phyloP scores from a whole-genome alignment of 805 yeast species.

The Helenozyma rhizophorensis region DNA sequence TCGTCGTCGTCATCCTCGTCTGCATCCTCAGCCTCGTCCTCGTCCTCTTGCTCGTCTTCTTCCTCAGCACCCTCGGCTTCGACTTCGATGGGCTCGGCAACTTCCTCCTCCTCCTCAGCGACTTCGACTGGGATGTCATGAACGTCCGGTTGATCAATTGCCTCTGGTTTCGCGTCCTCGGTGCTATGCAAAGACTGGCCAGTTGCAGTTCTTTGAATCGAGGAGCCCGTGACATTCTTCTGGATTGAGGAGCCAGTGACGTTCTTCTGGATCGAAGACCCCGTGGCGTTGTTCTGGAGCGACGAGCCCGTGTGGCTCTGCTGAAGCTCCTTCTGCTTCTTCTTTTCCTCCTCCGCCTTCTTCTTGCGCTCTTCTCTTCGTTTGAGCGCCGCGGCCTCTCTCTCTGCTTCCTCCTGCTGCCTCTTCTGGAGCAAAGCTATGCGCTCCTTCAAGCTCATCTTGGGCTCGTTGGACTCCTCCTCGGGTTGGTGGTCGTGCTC shows the following conservation, averaged over 20 bases:
- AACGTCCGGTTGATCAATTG: too few relatives aligned
- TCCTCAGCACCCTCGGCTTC: slow-evolving; percentile 13
- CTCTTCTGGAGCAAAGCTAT: slow-evolving; percentile 78
- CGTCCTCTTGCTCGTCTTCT: slow-evolving; percentile 33
- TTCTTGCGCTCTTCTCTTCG: slow-evolving; percentile 48
- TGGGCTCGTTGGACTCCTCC: slow-evolving; percentile 55
- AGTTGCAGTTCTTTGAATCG: too few relatives aligned
- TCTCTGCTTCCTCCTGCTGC: slow-evolving; percentile 75
- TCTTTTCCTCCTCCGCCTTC: slow-evolving; percentile 18
- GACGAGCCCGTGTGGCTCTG: too few relatives aligned
- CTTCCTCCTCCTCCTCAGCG: too few relatives aligned
- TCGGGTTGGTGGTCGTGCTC: slow-evolving; percentile 7
- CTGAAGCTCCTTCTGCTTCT: background rate
- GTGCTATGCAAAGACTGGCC: too few relatives aligned
- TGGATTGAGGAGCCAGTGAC: slow-evolving; percentile 1
- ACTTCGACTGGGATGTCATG: too few relatives aligned
- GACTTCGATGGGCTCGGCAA: slow-evolving; percentile 15
- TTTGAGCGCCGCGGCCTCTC: slow-evolving; percentile 56
- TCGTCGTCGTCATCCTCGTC: slow-evolving; percentile 63
- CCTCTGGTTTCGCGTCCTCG: too few relatives aligned
- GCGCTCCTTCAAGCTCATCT: slow-evolving; percentile 79
- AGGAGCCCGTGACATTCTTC: too few relatives aligned
- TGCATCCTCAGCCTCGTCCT: slow-evolving; percentile 43
- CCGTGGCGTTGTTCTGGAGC: too few relatives aligned
- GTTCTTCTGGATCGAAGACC: background rate